phyloP scores from a whole-genome alignment of 306 rosid species.

The Rubus idaeus region DNA sequence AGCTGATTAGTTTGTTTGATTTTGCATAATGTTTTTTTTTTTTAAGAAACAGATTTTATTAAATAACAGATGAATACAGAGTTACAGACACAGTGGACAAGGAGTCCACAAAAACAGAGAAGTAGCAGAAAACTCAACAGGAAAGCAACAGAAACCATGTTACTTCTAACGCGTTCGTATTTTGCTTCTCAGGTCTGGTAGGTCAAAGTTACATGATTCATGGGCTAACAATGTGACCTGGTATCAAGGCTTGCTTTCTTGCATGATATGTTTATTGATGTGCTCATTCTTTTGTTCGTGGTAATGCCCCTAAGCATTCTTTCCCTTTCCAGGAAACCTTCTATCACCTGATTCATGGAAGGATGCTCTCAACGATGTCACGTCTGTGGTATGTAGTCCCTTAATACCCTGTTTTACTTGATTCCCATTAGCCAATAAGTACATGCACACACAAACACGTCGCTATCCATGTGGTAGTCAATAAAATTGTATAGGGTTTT shows the following conservation, averaged over 20 bases:
- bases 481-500: no score
- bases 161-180: conserved; percentile 18
- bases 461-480: not conserved
- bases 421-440: not conserved
- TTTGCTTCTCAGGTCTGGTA: conserved; percentile 71
- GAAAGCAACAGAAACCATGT: no score
- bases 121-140: no score
- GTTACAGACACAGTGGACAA: no score
- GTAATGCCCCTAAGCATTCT: conserved; percentile 24
- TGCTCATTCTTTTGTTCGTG: conserved; percentile 12
- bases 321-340: conserved; percentile 69
- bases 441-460: not conserved
- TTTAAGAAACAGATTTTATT: no score
- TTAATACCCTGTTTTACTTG: conserved; percentile 5
- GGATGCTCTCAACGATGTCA: conserved; percentile 80
- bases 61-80: no score
- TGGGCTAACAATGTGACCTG: conserved; percentile 74
- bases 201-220: conserved; percentile 69
- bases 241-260: conserved; percentile 69
- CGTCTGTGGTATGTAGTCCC: conserved; percentile 72
- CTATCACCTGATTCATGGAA: conserved; percentile 73
- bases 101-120: no score
- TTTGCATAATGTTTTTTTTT: not conserved
- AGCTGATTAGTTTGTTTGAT: conserved; percentile 2
- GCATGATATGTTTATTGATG: conserved; percentile 17